These are phyloP conservation scores for Fraxinus americana DNA, from an alignment of 257 asterid species.

Conservation along the genomic window DNA sequence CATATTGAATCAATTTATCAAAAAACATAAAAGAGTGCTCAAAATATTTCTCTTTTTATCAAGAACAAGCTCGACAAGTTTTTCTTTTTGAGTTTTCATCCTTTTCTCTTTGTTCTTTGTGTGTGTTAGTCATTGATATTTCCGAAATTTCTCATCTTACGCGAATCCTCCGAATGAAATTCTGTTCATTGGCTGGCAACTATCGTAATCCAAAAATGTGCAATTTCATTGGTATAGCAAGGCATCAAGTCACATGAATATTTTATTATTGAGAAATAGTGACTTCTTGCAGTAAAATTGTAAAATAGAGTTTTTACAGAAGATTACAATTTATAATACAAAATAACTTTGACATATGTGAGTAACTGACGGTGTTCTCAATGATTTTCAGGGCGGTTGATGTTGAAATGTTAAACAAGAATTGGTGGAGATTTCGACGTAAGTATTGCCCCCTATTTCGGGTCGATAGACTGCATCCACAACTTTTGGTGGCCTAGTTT, in stretches of 20 bases:
- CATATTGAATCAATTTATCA: too few relatives aligned
- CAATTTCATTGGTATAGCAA: background rate
- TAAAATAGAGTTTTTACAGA: background rate
- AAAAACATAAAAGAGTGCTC: background rate
- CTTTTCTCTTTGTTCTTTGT: background rate
- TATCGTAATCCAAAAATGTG: background rate
- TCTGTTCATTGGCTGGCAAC: background rate
- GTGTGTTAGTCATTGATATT: conserved; percentile 10
- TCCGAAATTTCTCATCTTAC: conserved; percentile 21
- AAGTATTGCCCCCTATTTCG: too few relatives aligned
- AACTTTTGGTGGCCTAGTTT: too few relatives aligned
- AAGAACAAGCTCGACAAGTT: background rate
- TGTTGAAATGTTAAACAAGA: background rate
- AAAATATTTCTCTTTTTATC: background rate
- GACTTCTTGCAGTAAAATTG: background rate
- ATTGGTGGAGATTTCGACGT: background rate
- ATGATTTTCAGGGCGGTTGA: conserved; percentile 23
- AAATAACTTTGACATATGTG: background rate
- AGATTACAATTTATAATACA: too few relatives aligned
- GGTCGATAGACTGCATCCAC: too few relatives aligned
- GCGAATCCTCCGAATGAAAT: background rate
- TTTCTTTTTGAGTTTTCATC: background rate
- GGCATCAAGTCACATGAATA: background rate
- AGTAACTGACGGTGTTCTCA: conserved; percentile 24
- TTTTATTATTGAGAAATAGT: background rate